Base-by-base conservation (phyloP, 768 basidiomycete genomes). In the Leccinum uliginosum region DNA sequence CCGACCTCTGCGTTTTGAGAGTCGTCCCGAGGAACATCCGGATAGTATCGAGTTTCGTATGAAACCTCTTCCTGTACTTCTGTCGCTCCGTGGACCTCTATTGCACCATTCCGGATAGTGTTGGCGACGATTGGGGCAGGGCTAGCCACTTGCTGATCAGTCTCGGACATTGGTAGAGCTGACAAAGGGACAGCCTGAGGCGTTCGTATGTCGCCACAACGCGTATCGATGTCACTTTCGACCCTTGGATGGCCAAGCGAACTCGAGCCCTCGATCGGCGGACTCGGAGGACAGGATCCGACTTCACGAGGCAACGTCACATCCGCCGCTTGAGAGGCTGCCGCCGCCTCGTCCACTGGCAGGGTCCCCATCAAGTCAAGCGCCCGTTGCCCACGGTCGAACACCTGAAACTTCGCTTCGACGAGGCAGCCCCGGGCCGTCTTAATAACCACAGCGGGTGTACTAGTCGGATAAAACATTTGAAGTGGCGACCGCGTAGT, bases 401-500 rank as follows among this genome's bases (percentile, higher is more conserved):
- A 50, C 14, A 1, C 47, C 53, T 24, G 60, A 46, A 24, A 4
- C 5, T 45, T 29, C 6, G 15, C 45, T 12, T 29, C 11, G 14
- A 51, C 32, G 15, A n/a, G 2, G 21, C 5, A 10, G 32, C 11
- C 29, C 10, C 29, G 29, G 29, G 10, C 47, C 23, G 23, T 23
- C 29, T 57, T 54, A 30, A 59, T 54, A 11, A 35, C 44, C 29
- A 59, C 57, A 21, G 15, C 40, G 53, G 63, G 55, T n/a, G 12
- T 15, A 30, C 30, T 30, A 19, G 10, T 21, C 2, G 57, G 53
- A 4, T 34, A 56, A 38, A 35, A 15, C 23, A 55, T 27, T 47
- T 56, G 53, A 52, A 44, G 26, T 4, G 63, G 63, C 6, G 60
- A 65, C 9, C 60, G n/a, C 19, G 63, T 65, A 21, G 27, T 51